These are phyloP conservation scores for Vigna angularis DNA, from an alignment of 306 rosid species.

Conservation along the genomic window DNA sequence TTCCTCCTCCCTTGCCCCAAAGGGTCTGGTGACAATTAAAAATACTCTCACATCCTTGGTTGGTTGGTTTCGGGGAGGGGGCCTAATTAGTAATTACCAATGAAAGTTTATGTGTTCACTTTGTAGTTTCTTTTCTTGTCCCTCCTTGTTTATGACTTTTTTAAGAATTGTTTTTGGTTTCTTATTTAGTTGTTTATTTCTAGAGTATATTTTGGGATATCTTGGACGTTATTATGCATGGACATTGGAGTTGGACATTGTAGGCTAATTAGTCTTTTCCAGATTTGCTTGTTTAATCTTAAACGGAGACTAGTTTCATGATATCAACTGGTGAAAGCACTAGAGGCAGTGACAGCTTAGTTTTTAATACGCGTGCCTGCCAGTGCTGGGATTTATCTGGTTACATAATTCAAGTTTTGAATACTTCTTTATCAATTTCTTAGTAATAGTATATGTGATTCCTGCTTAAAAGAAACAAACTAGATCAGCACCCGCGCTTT, in stretches of 20 bases:
- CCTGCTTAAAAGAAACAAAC: not conserved
- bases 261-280: slow-evolving; percentile 4
- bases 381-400: slow-evolving; percentile 9
- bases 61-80: too few relatives aligned
- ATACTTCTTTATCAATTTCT: not conserved
- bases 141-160: not conserved
- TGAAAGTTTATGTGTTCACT: too few relatives aligned
- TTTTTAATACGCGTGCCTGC: not conserved
- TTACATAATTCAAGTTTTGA: slow-evolving; percentile 1
- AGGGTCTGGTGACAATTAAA: too few relatives aligned
- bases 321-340: not conserved
- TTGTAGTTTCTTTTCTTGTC: not conserved
- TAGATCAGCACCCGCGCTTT: too few relatives aligned
- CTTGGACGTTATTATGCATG: not conserved
- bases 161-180: not conserved
- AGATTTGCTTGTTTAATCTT: not conserved
- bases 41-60: too few relatives aligned
- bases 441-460: not conserved
- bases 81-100: too few relatives aligned
- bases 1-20: too few relatives aligned
- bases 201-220: slow-evolving; percentile 11
- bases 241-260: slow-evolving; percentile 1
- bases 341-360: not conserved
- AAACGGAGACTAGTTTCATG: slow-evolving; percentile 5
- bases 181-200: not conserved